A percentile compares a stretch with the other conserved stretches of the same genome.
phyloP scores from a whole-genome alignment of 768 basidiomycete species.

The Kwoniella mangroviensis region DNA sequence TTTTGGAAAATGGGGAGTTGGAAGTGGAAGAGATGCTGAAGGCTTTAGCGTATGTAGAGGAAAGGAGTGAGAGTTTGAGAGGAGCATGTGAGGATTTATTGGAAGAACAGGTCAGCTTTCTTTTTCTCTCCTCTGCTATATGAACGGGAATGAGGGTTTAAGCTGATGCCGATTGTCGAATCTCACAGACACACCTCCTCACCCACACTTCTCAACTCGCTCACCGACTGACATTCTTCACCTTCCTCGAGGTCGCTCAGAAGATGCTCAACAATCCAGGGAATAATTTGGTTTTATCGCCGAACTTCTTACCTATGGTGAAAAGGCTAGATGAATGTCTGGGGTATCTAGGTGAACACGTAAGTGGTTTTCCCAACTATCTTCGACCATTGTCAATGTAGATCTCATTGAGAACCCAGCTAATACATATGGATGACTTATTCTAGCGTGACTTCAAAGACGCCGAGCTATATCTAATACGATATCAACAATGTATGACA shows the following conservation, averaged over 20 bases:
- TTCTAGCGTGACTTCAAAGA: conserved; percentile 84
- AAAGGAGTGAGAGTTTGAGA: conserved; percentile 86
- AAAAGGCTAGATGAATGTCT: conserved; percentile 94
- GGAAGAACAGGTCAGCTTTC: conserved; percentile 78
- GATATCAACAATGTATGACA: conserved; percentile 98
- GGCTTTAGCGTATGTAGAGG: conserved; percentile 85
- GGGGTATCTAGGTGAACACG: conserved; percentile 83
- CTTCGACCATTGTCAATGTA: too few relatives aligned
- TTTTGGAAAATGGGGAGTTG: conserved; percentile 72
- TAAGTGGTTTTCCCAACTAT: conserved; percentile 59
- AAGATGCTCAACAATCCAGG: conserved; percentile 93
- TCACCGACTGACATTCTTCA: conserved; percentile 84
- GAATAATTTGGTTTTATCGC: conserved; percentile 83
- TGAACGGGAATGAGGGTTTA: not conserved
- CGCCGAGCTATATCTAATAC: conserved; percentile 89
- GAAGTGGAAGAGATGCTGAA: conserved; percentile 82
- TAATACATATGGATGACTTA: not conserved
- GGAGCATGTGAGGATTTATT: conserved; percentile 87
- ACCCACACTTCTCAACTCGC: conserved; percentile 82
- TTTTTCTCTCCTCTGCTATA: not conserved
- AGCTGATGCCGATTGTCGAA: not conserved
- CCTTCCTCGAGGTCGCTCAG: conserved; percentile 89
- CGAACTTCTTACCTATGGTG: conserved; percentile 94
- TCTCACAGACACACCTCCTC: conserved; percentile 71
- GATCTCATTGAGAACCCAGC: not conserved